These are phyloP conservation scores for Gaertneriomyces semiglobifer DNA, from an alignment of 192 early-diverging fungal species.

Conservation along the genomic window DNA sequence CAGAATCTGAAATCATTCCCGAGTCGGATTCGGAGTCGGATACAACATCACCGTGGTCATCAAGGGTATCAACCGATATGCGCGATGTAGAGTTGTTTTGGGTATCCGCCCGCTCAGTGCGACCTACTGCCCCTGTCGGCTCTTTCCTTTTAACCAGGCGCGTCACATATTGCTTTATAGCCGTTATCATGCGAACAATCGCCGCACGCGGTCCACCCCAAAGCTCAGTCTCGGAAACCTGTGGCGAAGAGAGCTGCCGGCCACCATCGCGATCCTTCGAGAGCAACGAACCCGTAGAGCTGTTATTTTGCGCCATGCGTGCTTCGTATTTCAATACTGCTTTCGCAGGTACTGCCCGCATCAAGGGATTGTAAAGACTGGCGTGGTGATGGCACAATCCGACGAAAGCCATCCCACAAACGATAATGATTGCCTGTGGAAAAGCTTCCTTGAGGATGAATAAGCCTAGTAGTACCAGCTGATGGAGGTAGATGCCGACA, in stretches of 20 bases:
- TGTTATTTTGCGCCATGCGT: background rate
- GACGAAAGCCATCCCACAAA: slow-evolving; percentile 47
- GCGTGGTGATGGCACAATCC: slow-evolving; percentile 51
- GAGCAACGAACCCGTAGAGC: background rate
- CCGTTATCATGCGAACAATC: background rate
- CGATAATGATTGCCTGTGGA: slow-evolving; percentile 40
- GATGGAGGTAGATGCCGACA: slow-evolving; percentile 49
- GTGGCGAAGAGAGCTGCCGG: background rate
- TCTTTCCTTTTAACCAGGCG: too few species aligned
- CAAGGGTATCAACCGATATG: too few species aligned
- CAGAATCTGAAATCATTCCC: too few species aligned
- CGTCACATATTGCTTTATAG: too few species aligned
- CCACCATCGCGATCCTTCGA: background rate
- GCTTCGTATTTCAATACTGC: slow-evolving; percentile 32
- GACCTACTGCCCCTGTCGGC: too few species aligned
- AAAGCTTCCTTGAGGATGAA: slow-evolving; percentile 59
- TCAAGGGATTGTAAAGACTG: slow-evolving; percentile 54
- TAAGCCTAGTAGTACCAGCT: slow-evolving; percentile 69
- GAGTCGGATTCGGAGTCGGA: too few species aligned
- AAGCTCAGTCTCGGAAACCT: background rate
- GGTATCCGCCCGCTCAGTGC: too few species aligned
- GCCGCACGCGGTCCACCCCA: background rate
- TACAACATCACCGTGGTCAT: too few species aligned
- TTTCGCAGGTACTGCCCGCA: slow-evolving; percentile 36
- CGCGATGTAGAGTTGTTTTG: too few species aligned